These are phyloP conservation scores for Botryosphaeria dothidea DNA, from an alignment of 2,329 filamentous ascomycete species.

Conservation along the genomic window DNA sequence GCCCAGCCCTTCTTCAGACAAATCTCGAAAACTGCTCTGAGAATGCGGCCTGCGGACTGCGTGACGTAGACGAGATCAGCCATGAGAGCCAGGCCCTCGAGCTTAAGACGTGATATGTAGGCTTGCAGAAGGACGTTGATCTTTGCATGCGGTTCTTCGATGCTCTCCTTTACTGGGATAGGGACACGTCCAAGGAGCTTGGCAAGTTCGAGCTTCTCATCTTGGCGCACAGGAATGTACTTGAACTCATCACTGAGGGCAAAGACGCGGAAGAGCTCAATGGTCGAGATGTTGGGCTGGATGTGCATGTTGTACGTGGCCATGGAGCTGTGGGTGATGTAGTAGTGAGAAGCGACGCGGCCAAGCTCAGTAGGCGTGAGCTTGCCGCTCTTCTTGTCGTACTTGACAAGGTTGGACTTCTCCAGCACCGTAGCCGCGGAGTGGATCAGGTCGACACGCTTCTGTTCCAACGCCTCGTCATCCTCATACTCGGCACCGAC, in stretches of 20 bases:
- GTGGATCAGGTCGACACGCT: constrained; percentile 95
- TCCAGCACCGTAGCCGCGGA: constrained; percentile 86
- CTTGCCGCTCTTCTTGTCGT: constrained; percentile 89
- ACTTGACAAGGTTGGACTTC: constrained; percentile 86
- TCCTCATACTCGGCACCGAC: constrained; percentile 95
- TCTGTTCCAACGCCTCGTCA: constrained; percentile 88
- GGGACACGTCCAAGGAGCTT: constrained; percentile 89
- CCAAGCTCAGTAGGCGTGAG: constrained; percentile 92
- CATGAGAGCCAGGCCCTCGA: constrained; percentile 94
- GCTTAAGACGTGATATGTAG: constrained; percentile 90
- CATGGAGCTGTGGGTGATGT: constrained; percentile 96
- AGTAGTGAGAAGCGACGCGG: constrained; percentile 95
- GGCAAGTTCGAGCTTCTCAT: constrained; percentile 94
- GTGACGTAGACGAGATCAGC: constrained; percentile 98
- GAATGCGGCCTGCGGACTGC: constrained; percentile 93
- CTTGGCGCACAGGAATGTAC: constrained; percentile 95
- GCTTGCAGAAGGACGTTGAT: constrained; percentile 97
- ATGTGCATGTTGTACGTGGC: constrained; percentile 94
- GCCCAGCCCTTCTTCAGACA: constrained; percentile 97
- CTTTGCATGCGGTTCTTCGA: constrained; percentile 95
- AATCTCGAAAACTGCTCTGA: constrained; percentile 95
- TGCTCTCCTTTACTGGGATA: constrained; percentile 95
- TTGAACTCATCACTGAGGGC: constrained; percentile 97
- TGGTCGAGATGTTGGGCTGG: constrained; percentile 86
- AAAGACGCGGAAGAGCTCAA: constrained; percentile 96